Evolutionary conservation across 1,284 basidiomycete genomes (phyloP), one percentile per base, ranked within the genome.

Genomic region (Neonothopanus nambi): DNA sequence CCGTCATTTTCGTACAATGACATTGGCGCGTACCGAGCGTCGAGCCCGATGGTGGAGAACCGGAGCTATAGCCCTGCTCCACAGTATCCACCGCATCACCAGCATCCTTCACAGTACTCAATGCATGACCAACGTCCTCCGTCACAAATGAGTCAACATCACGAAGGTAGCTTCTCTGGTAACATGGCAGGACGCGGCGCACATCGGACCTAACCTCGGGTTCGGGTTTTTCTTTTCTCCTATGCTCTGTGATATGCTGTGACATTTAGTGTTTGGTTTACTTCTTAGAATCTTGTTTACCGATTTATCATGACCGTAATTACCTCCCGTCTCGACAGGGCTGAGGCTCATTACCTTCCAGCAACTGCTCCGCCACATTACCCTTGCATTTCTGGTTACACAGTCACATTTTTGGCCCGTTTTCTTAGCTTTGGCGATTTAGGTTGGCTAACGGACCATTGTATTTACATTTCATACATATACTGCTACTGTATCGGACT

Each of bases 131-230:
- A 33, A 18, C 37, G n/a, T n/a, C 24, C 28, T 28, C 56, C 56
- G 46, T 59, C 61, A 51, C 65, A 62, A 44, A 50, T 55, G 24
- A 63, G 67, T 39, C 61, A 68, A 12, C 53, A 60, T 30, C 62
- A 60, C 43, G 64, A 70, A 39, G 59, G 62, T 47, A 63, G 52
- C 49, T 62, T 47, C 54, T 57, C 6, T 56, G 28, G 47, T 21
- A 71, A 76, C 58, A 64, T 73, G 65, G 72, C 74, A 13, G 77
- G 76, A 36, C 75, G 77, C 30, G 77, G 78, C 9, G 60, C 65
- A 38, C 68, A 70, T 63, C 69, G 72, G 66, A 37, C 42, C 11
- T 53, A 40, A 44, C 17, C 46, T n/a, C 30, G 11, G 18, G 13
- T 28, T 26, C 20, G 36, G 35, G 21, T 50, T 45, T 44, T 12